Evolutionary conservation across 1,284 basidiomycete genomes (phyloP), one percentile per base, ranked within the genome.

Genomic region (Afroboletus lepidellus): DNA sequence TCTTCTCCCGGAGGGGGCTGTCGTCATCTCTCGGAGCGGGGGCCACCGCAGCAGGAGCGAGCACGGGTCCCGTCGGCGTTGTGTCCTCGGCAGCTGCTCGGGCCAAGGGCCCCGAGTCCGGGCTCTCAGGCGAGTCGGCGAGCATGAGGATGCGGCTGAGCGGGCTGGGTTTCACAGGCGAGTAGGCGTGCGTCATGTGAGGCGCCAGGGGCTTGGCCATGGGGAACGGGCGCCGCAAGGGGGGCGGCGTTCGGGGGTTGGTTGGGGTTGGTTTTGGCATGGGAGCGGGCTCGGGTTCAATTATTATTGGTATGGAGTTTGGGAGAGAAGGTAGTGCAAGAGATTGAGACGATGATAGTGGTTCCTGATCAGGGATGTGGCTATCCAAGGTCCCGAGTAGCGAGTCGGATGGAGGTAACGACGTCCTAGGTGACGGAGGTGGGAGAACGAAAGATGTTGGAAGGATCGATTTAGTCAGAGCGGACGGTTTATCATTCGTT

Each of bases 131-230:
- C 0, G 85, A 86, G 57, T 83, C 74, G 3, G 75, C 76, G 37
- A 90, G 73, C 81, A 84, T 79, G 32, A 90, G 74, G 49, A 90
- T 88, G 11, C 86, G 78, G 54, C 84, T 88, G 32, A 90, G 74
- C 1, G 87, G 87, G 58, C 86, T 88, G 0, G 88, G 87, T 67
- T 82, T 83, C 3, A 75, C 83, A 27, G 88, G 87, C 0, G 88
- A 90, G 59, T 90, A 90, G 0, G 87, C 86, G 57, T 90, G 87
- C 3, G 80, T 74, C 84, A 89, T 87, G 50, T 77, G 80, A 50
- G 75, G 67, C 1, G 80, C 84, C 46, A 83, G 70, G 5, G 86
- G 84, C 60, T 87, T 89, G 4, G 85, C 86, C 42, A 84, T 71
- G 0, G 85, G 85, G 72, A 86, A 89, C 3, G 78, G 74, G 21